Percentiles rank a stretch among this genome's conserved stretches.
These are phyloP conservation scores for Shiraia bambusicola DNA, from an alignment of 2,329 filamentous ascomycete genomes.

Conservation along the genomic window DNA sequence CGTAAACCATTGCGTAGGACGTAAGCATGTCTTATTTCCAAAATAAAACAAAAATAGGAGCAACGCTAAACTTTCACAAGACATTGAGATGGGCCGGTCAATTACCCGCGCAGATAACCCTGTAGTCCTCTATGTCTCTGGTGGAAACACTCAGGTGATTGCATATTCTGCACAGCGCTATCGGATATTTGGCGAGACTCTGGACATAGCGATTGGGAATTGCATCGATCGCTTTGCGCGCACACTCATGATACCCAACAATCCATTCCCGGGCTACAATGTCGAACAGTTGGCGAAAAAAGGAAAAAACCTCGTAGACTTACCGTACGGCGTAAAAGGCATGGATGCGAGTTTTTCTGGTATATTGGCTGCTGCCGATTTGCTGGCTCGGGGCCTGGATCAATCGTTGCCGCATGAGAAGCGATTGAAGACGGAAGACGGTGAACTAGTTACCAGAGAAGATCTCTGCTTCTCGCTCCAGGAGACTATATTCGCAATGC, in stretches of 20 bases:
- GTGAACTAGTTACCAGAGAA: constrained; percentile 68
- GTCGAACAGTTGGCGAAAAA: constrained; percentile 91
- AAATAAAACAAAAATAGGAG: no score
- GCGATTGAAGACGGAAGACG: constrained; percentile 47
- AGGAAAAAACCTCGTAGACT: constrained; percentile 70
- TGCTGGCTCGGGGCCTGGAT: constrained; percentile 68
- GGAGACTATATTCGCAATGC: constrained; percentile 94
- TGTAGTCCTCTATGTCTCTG: constrained; percentile 92
- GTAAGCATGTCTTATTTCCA: constrained; percentile 46
- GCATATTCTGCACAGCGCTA: constrained; percentile 94
- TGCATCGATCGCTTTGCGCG: constrained; percentile 95
- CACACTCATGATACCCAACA: constrained; percentile 87
- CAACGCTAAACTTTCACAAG: constrained; percentile 26
- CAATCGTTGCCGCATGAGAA: constrained; percentile 43
- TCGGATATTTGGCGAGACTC: constrained; percentile 95
- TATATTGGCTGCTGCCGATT: constrained; percentile 81
- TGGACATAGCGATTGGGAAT: constrained; percentile 97
- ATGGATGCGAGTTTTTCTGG: constrained; percentile 98
- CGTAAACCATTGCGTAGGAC: constrained; percentile 97
- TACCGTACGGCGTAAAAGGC: constrained; percentile 95
- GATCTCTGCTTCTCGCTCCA: constrained; percentile 94
- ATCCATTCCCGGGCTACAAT: constrained; percentile 95
- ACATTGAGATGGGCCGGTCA: constrained; percentile 96
- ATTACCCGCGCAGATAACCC: constrained; percentile 91
- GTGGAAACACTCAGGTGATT: constrained; percentile 97